Evolutionary conservation across 202 grass and related monocot genomes (phyloP).

Genomic region (Zoysia matrella): DNA sequence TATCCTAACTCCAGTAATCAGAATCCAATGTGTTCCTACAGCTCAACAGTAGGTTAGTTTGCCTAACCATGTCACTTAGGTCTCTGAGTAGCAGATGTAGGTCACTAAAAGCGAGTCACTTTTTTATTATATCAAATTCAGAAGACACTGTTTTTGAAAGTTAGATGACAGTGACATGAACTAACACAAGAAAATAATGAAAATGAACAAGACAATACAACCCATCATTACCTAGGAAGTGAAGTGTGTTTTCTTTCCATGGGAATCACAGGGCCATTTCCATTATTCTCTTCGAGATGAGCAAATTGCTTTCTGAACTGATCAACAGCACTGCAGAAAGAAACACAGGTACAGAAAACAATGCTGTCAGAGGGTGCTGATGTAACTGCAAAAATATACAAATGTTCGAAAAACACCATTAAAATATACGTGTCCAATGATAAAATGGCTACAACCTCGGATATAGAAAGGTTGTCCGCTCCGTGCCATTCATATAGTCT

Average conservation of each 20-base stretch:
- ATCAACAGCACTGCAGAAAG: slow-evolving; percentile 83
- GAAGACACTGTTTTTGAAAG: not conserved
- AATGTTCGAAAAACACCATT: slow-evolving; percentile 21
- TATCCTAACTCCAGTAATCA: not conserved
- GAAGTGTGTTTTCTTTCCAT: slow-evolving; percentile 90
- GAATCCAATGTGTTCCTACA: slow-evolving; percentile 5
- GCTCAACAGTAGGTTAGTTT: not conserved
- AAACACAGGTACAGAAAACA: slow-evolving; percentile 26
- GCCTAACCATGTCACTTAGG: slow-evolving; percentile 13
- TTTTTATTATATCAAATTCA: slow-evolving; percentile 10
- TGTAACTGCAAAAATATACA: not conserved
- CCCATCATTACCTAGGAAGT: slow-evolving; percentile 80
- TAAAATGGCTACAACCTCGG: slow-evolving; percentile 66
- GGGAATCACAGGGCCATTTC: slow-evolving; percentile 71
- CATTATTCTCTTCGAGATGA: slow-evolving; percentile 89
- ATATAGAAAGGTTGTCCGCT: slow-evolving; percentile 96
- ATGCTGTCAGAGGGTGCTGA: not conserved
- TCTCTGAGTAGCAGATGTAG: not conserved
- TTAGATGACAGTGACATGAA: too few relatives aligned
- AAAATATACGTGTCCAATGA: slow-evolving; percentile 38
- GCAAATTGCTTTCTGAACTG: slow-evolving; percentile 96
- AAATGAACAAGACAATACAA: slow-evolving; percentile 31
- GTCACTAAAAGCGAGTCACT: not conserved
- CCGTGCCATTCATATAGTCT: slow-evolving; percentile 90
- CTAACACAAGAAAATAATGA: not conserved